phyloP scores from a whole-genome alignment of 78 protist genomes.

The Planoprotostelium fungivorum region DNA sequence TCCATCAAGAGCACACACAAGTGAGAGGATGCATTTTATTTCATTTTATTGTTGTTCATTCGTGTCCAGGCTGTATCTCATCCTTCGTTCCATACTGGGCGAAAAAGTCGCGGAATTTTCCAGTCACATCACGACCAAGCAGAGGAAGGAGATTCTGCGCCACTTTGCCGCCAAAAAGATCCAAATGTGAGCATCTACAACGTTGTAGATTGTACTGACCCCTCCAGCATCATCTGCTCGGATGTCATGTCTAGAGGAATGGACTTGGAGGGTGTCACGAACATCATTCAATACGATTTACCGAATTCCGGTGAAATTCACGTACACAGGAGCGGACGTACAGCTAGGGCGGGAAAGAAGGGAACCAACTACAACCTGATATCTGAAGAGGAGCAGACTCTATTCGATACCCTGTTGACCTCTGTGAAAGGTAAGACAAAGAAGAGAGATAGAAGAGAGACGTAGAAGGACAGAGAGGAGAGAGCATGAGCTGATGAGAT shows the following conservation, averaged over 20 bases:
- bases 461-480: no score
- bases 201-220: not conserved
- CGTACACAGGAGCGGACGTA: slow-evolving; percentile 98
- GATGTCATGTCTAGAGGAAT: slow-evolving; percentile 93
- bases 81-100: not conserved
- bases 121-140: not conserved
- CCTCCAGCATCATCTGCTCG: slow-evolving; percentile 70
- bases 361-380: slow-evolving; percentile 61
- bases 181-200: not conserved
- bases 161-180: not conserved
- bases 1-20: not conserved
- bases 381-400: slow-evolving; percentile 5
- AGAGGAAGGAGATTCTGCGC: not conserved
- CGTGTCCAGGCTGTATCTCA: not conserved
- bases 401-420: not conserved
- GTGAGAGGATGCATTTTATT: not conserved
- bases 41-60: no score
- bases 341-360: slow-evolving; percentile 95
- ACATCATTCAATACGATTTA: slow-evolving; percentile 94
- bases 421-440: not conserved
- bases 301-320: slow-evolving; percentile 86
- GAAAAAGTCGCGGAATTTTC: not conserved
- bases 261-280: slow-evolving; percentile 92
- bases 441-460: no score
- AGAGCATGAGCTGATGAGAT: no score